Percentiles rank a stretch among this genome's conserved stretches.
phyloP scores from a whole-genome alignment of 1,139 yeast species.

The Candida sp. region DNA sequence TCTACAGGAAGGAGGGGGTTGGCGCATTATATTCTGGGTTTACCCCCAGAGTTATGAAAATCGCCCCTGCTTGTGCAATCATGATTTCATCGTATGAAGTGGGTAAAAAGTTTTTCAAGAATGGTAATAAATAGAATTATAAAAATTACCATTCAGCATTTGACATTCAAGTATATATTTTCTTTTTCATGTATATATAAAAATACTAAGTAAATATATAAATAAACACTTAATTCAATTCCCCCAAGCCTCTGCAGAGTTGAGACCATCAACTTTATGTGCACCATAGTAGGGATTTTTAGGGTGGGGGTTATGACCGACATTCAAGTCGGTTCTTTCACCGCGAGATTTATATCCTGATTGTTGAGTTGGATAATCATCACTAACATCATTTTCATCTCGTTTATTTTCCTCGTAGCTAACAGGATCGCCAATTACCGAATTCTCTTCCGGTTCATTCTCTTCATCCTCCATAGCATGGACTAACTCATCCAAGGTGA shows the following conservation, averaged over 20 bases:
- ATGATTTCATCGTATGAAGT: slow-evolving; percentile 96
- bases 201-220: neutral
- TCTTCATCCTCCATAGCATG: neutral
- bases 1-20: slow-evolving; percentile 69
- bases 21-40: slow-evolving; percentile 81
- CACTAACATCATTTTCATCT: neutral
- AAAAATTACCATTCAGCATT: too few species aligned
- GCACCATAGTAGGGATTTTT: neutral
- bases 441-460: neutral
- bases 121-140: slow-evolving; percentile 11
- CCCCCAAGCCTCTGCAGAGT: slow-evolving; percentile 2
- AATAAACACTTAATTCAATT: neutral
- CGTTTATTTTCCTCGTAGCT: neutral
- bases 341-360: neutral
- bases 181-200: neutral
- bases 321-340: neutral
- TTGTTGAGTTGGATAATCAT: neutral
- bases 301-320: neutral
- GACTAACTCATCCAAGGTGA: neutral
- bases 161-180: neutral
- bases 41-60: slow-evolving; percentile 80
- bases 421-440: neutral
- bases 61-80: slow-evolving; percentile 97
- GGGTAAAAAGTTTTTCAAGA: slow-evolving; percentile 64
- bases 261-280: neutral